Evolutionary conservation across 495 filamentous ascomycete genomes (phyloP).

Genomic region (Penicillium desertorum): DNA sequence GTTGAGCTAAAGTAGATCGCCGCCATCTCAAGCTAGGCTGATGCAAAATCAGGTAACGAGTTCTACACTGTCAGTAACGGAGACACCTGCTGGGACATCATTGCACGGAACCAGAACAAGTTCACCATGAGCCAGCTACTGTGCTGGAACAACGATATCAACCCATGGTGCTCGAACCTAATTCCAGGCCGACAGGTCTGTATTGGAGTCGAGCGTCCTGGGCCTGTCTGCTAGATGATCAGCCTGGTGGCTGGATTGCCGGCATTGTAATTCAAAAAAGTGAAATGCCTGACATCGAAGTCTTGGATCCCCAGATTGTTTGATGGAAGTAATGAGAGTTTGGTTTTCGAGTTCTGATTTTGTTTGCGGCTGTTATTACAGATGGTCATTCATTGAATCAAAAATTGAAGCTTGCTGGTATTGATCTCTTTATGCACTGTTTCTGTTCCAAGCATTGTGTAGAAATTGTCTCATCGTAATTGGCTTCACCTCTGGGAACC

Average conservation of each 20-base stretch:
- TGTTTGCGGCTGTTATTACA: background rate
- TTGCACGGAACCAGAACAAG: slow-evolving; percentile 14
- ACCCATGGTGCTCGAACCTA: slow-evolving; percentile 27
- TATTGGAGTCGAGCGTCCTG: slow-evolving; percentile 17
- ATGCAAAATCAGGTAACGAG: slow-evolving; percentile 17
- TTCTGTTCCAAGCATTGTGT: slow-evolving; percentile 24
- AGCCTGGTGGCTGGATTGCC: background rate
- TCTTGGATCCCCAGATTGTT: background rate
- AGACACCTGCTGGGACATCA: slow-evolving; percentile 33
- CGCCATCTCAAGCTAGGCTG: background rate
- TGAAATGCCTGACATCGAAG: background rate
- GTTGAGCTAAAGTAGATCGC: background rate
- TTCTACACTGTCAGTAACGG: slow-evolving; percentile 21
- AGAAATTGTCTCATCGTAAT: slow-evolving; percentile 33
- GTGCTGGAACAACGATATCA: slow-evolving; percentile 34
- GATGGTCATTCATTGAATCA: background rate
- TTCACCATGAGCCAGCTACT: slow-evolving; percentile 28
- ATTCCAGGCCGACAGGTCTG: slow-evolving; percentile 28
- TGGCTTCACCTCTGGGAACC: slow-evolving; percentile 31
- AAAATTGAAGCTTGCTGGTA: background rate
- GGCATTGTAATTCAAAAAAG: background rate
- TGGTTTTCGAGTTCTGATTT: background rate
- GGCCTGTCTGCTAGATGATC: slow-evolving; percentile 13
- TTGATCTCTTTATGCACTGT: background rate
- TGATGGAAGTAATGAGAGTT: slow-evolving; percentile 2